Evolutionary conservation across 2,329 filamentous ascomycete species (phyloP).

Genomic region (Aciculosporium take): DNA sequence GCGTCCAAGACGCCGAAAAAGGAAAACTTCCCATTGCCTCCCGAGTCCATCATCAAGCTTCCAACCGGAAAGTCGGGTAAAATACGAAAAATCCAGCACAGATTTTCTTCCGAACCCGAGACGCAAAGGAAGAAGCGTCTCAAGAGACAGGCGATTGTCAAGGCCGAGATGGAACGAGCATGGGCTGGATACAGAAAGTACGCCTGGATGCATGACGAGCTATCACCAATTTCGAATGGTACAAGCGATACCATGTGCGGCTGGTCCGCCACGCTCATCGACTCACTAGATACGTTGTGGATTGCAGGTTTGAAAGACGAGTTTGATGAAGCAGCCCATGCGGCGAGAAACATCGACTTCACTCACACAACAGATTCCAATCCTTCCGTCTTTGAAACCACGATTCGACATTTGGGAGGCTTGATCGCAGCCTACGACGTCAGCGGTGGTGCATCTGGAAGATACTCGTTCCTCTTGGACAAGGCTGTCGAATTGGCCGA

Average conservation of each 20-base stretch:
- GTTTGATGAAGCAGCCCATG: slow-evolving; percentile 63
- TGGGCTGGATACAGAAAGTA: slow-evolving; percentile 71
- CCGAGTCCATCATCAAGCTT: slow-evolving; percentile 56
- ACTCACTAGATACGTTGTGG: slow-evolving; percentile 72
- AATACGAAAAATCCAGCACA: slow-evolving; percentile 65
- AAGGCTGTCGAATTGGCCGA: slow-evolving; percentile 72
- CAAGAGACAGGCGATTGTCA: slow-evolving; percentile 51
- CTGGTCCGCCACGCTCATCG: slow-evolving; percentile 80
- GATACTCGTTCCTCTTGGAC: slow-evolving; percentile 53
- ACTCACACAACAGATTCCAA: slow-evolving; percentile 50
- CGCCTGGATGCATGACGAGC: slow-evolving; percentile 79
- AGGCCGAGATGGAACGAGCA: slow-evolving; percentile 57
- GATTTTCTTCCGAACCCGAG: slow-evolving; percentile 52
- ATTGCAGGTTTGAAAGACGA: slow-evolving; percentile 70
- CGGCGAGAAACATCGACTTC: slow-evolving; percentile 66
- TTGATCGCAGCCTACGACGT: slow-evolving; percentile 78
- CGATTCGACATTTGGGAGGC: slow-evolving; percentile 81
- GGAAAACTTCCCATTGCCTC: slow-evolving; percentile 65
- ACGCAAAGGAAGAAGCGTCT: slow-evolving; percentile 47
- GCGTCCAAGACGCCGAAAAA: slow-evolving; percentile 48
- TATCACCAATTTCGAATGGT: slow-evolving; percentile 55
- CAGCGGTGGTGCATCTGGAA: slow-evolving; percentile 42
- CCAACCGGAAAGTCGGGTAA: slow-evolving; percentile 55
- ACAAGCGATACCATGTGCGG: slow-evolving; percentile 75
- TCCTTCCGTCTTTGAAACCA: slow-evolving; percentile 87